Base-by-base conservation (phyloP, 352 stramenopile species). In the Paralagenidium karlingii region DNA sequence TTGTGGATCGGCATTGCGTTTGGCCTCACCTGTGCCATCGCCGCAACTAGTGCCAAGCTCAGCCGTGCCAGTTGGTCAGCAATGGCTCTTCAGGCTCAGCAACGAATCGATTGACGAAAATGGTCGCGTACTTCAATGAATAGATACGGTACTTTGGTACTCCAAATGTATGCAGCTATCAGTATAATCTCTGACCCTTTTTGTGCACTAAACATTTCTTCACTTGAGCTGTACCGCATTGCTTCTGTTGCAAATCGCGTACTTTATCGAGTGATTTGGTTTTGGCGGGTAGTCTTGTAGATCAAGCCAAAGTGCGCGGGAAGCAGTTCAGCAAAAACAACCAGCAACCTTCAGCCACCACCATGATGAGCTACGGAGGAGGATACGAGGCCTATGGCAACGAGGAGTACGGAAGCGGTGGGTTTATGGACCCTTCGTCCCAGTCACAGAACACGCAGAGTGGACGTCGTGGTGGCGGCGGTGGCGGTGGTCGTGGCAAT, bases 1-100 rank as follows among this genome's bases (percentile, higher is more conserved):
- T 49, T 92, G 27, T 92, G 79, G 79, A 41, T 82, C 12, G 74
- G 79, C 27, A 84, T 90, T 34, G 76, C 65, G 19, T 30, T 58
- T 8, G 70, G 67, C 24, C 55, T 84, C 7, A n/a, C n/a, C n/a
- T n/a, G n/a, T n/a, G n/a, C n/a, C n/a, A n/a, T n/a, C n/a, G n/a
- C 60, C 39, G 87, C 80, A 37, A 69, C 66, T 26, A 48, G 76
- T 19, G 77, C 76, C 40, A 83, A 80, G 66, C 49, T 94, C 18
- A 42, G 66, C 21, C 49, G 52, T 40, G 79, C 69, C 21, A 66
- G 93, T 46, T 94, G 82, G 82, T 31, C 53, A 1, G 48, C 63
- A 28, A 58, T 94, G 51, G 68, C 77, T 1, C 53, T 64, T 22
- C 57, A 80, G 19, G 71, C 71, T n/a, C n/a, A 48, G 55, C 21